These are phyloP conservation scores for Apiotrichum siamense DNA, from an alignment of 1,284 basidiomycete genomes.

Conservation along the genomic window DNA sequence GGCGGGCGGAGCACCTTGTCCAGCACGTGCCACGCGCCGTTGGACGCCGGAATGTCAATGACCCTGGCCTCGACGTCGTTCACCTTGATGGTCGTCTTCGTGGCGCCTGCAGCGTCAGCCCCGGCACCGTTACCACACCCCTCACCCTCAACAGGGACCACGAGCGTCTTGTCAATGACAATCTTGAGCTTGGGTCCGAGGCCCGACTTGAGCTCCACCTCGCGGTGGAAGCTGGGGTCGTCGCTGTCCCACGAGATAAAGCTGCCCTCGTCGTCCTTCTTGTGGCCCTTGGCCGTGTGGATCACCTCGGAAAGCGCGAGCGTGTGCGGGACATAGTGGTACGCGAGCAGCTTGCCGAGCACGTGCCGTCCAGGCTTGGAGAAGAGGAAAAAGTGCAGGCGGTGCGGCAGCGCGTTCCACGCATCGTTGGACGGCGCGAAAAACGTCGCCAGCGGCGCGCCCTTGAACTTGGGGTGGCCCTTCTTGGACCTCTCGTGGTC, in stretches of 20 bases:
- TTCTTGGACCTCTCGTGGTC: conserved; percentile 45
- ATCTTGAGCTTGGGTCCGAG: conserved; percentile 51
- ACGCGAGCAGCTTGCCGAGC: conserved; percentile 60
- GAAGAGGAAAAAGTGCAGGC: conserved; percentile 60
- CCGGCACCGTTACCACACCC: conserved; percentile 36
- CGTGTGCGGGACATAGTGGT: conserved; percentile 59
- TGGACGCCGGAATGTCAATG: conserved; percentile 55
- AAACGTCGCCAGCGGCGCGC: conserved; percentile 55
- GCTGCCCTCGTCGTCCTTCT: conserved; percentile 4
- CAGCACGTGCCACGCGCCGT: conserved; percentile 59
- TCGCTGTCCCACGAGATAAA: conserved; percentile 15
- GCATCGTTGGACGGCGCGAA: conserved; percentile 64
- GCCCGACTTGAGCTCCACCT: conserved; percentile 52
- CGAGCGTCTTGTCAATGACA: conserved; percentile 53
- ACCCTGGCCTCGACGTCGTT: conserved; percentile 52
- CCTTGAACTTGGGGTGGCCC: conserved; percentile 48
- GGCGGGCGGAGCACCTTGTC: conserved; percentile 54
- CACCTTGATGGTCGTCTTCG: conserved; percentile 52
- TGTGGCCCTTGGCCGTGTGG: conserved; percentile 26
- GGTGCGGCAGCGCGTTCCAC: conserved; percentile 56
- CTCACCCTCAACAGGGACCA: conserved; percentile 41
- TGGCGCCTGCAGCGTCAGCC: conserved; percentile 36
- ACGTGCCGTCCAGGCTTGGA: conserved; percentile 58
- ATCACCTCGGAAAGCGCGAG: conserved; percentile 57
- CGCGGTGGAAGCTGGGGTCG: conserved; percentile 51